Evolutionary conservation across 192 early-diverging fungal genomes (phyloP).

Genomic region (Pilaira anomala): DNA sequence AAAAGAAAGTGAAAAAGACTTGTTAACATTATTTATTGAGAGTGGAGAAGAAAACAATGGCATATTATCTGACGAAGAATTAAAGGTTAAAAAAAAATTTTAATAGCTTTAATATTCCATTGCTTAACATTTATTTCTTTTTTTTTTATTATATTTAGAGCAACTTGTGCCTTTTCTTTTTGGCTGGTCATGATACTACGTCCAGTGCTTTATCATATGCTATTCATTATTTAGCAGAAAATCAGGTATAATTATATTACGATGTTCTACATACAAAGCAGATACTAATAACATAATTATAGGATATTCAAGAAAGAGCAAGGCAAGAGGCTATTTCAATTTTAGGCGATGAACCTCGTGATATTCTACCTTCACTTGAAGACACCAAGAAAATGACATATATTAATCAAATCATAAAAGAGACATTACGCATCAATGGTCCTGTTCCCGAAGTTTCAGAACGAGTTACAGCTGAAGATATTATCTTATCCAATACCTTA

Average conservation of each 20-base stretch:
- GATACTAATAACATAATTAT: constrained; percentile 29
- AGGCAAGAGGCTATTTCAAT: constrained; percentile 48
- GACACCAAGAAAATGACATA: constrained; percentile 52
- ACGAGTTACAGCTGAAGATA: constrained; percentile 16
- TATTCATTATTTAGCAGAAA: constrained; percentile 48
- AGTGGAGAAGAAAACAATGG: not conserved
- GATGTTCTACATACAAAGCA: too few relatives aligned
- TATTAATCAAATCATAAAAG: constrained; percentile 52
- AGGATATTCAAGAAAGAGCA: constrained; percentile 51
- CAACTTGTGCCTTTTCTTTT: constrained; percentile 42
- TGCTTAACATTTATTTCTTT: not conserved
- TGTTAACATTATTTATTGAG: constrained; percentile 34
- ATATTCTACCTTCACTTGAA: constrained; percentile 47
- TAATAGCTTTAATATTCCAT: not conserved
- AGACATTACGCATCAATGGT: not conserved
- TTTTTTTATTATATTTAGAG: not conserved
- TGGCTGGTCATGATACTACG: constrained; percentile 57
- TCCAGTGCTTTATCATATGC: constrained; percentile 49
- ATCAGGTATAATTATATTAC: constrained; percentile 15
- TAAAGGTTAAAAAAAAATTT: not conserved
- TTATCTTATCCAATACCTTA: constrained; percentile 6
- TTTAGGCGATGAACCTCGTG: constrained; percentile 48
- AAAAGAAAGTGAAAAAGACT: constrained; percentile 29
- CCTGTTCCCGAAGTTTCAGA: not conserved
- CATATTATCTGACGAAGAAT: not conserved